Evolutionary conservation across 1,284 basidiomycete genomes (phyloP), one percentile per base, ranked within the genome.

Genomic region (Melampsora larici-populina): DNA sequence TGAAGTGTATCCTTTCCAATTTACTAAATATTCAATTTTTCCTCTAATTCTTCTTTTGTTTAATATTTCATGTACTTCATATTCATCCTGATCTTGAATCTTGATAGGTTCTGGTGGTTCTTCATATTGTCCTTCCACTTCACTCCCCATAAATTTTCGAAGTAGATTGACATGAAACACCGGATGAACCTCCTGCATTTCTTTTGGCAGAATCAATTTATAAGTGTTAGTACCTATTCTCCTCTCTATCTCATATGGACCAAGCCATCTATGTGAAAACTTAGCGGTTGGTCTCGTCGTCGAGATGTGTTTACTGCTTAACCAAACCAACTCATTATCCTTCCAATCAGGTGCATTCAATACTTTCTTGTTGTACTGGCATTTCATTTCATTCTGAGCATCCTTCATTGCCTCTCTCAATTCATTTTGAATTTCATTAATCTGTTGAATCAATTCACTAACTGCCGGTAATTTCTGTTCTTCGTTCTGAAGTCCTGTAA

Each of bases 381-480:
- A 13, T 31, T 69, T 69, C 67, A 69, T 69, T 49, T 33, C 17
- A 11, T 69, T 43, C 49, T 69, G 67, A 46, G n/a, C 67, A 9
- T 6, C n/a, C 15, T 69, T 51, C 33, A 69, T 29, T 29, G 46
- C 46, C 11, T 9, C 8, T 29, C 17, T 66, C 24, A 66, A 46
- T 66, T 43, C 64, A n/a, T n/a, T 7, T 46, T 66, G 64, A 7
- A 5, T 29, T 26, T 43, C 48, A 6, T 51, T 21, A 3, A 55
- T n/a, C 29, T 70, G 40, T 48, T 26, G 11, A 18, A 55, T 48
- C 1, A 9, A 21, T 15, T 24, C 67, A 26, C 49, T 24, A 9
- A 69, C 67, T 46, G 49, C 26, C 1, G 51, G 68, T 21, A 70
- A 17, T 11, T 36, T 55, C 24, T 70, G 68, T 51, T 58, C 51